Evolutionary conservation across 495 filamentous ascomycete genomes (phyloP).

Genomic region (Tetracladium setigerum): DNA sequence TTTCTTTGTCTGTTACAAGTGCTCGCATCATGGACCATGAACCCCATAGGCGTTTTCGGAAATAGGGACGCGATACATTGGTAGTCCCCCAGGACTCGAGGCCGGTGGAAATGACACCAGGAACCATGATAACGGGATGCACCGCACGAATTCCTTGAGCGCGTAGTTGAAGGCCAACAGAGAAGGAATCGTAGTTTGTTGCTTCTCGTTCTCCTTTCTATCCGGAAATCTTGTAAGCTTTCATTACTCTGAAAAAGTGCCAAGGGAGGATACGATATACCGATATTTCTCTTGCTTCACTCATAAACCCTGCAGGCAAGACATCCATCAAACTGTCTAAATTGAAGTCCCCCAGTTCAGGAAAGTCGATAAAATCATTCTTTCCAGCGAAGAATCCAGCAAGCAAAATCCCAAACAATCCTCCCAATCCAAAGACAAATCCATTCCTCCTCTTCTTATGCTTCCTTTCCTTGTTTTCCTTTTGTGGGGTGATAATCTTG

Average conservation of each 20-base stretch:
- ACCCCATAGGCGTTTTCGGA: conserved; percentile 89
- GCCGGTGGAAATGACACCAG: conserved; percentile 94
- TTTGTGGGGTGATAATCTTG: conserved; percentile 14
- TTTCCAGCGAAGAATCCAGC: conserved; percentile 79
- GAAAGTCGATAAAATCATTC: conserved; percentile 77
- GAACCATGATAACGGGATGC: conserved; percentile 93
- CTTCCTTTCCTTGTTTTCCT: conserved; percentile 16
- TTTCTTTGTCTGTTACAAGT: conserved; percentile 82
- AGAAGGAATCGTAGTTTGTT: conserved; percentile 86
- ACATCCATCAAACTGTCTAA: conserved; percentile 77
- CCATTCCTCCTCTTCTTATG: conserved; percentile 61
- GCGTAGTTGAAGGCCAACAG: conserved; percentile 74
- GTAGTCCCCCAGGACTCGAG: conserved; percentile 94
- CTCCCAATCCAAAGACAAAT: conserved; percentile 76
- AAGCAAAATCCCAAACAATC: conserved; percentile 71
- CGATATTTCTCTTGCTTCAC: conserved; percentile 75
- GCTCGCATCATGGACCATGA: conserved; percentile 98
- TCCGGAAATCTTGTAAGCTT: conserved; percentile 11
- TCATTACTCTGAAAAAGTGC: background rate
- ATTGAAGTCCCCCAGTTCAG: conserved; percentile 72
- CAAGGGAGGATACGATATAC: conserved; percentile 36
- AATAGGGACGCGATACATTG: conserved; percentile 74
- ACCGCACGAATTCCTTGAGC: conserved; percentile 75
- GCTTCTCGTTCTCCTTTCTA: conserved; percentile 80
- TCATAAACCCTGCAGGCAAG: conserved; percentile 72